Conservation (phyloP, 495 filamentous ascomycete genomes). For the Xylaria palmicola region DNA sequence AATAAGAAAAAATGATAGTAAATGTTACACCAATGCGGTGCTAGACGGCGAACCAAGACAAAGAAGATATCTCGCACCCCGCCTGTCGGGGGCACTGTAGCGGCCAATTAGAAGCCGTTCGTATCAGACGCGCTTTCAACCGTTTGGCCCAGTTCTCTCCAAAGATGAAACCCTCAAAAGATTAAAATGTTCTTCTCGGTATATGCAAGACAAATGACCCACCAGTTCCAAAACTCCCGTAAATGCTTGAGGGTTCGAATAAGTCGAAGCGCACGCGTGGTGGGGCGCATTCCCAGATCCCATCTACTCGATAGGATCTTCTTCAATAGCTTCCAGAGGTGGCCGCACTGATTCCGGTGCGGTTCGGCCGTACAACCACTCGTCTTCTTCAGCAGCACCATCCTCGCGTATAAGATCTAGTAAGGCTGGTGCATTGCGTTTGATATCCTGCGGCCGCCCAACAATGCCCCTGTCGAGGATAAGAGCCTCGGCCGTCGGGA, state of each 20-base stretch:
- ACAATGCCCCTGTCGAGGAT: conserved; percentile 56
- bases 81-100: neutral
- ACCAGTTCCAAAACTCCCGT: conserved; percentile 20
- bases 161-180: neutral
- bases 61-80: conserved; percentile 1
- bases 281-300: neutral
- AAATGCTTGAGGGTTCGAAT: conserved; percentile 18
- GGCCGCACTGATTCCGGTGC: conserved; percentile 45
- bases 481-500: conserved; percentile 52
- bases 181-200: conserved; percentile 10
- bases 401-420: conserved; percentile 55
- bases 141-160: neutral
- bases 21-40: conserved; percentile 9
- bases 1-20: conserved; percentile 5
- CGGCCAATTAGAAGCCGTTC: neutral
- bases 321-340: conserved; percentile 47
- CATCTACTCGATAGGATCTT: conserved; percentile 42
- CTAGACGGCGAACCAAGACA: neutral
- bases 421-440: conserved; percentile 51
- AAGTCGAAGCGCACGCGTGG: neutral
- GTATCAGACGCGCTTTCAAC: neutral
- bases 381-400: conserved; percentile 48
- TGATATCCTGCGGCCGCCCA: conserved; percentile 50
- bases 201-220: conserved; percentile 14
- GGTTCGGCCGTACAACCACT: conserved; percentile 51